phyloP scores from a whole-genome alignment of 129 eudicot species.

The Kitagawia praeruptora region DNA sequence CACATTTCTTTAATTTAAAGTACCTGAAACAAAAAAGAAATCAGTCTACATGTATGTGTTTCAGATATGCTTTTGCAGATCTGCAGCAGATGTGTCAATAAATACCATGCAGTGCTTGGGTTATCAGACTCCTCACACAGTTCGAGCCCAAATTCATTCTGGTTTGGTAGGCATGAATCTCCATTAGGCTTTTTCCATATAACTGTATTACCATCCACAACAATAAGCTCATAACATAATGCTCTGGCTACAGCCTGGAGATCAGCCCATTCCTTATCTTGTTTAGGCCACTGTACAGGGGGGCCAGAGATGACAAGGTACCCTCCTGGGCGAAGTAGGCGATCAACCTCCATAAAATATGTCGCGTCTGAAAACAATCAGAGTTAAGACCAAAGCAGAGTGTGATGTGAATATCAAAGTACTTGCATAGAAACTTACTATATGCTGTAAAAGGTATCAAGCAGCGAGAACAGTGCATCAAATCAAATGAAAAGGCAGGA shows the following conservation, averaged over 20 bases:
- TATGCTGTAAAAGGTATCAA: constrained; percentile 93
- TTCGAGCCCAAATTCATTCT: constrained; percentile 72
- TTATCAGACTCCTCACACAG: constrained; percentile 70
- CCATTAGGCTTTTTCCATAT: constrained; percentile 90
- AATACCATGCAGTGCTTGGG: constrained; percentile 80
- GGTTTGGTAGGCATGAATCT: constrained; percentile 73
- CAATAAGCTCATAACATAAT: constrained; percentile 79
- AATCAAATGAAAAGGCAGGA: constrained; percentile 80
- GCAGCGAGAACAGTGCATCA: constrained; percentile 96
- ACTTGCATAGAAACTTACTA: constrained; percentile 56
- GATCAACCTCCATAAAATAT: constrained; percentile 89
- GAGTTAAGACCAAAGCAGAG: constrained; percentile 16
- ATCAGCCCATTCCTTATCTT: constrained; percentile 99
- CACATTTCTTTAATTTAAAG: constrained; percentile 67
- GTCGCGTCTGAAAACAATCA: constrained; percentile 66
- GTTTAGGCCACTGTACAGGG: constrained; percentile 96
- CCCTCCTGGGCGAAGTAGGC: constrained; percentile 94
- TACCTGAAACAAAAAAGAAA: constrained; percentile 51
- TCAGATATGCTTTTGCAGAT: not conserved
- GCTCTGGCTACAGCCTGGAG: constrained; percentile 91
- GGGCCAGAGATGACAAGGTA: constrained; percentile 90
- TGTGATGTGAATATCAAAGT: constrained; percentile 17
- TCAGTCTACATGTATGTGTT: not conserved
- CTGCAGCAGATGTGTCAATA: constrained; percentile 6
- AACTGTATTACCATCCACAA: constrained; percentile 92